Evolutionary conservation across 169 alveolate genomes (phyloP).

Genomic region (Plasmodium sp.): DNA sequence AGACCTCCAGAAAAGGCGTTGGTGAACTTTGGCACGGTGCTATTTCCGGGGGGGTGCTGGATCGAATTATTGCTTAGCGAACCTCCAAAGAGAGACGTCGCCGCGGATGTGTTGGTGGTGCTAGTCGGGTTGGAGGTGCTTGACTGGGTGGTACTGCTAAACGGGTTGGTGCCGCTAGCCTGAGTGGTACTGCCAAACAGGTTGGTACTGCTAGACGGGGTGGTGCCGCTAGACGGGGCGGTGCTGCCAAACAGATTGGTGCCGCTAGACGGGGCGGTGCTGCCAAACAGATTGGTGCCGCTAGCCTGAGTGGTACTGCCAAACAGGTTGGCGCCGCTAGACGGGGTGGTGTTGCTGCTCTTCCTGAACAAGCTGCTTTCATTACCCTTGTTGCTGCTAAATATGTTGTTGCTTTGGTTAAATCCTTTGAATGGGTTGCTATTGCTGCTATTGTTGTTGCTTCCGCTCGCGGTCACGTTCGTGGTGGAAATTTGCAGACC

Average conservation of each 20-base stretch:
- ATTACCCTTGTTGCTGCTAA: conserved; percentile 15
- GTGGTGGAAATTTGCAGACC: background rate
- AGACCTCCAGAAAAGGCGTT: background rate
- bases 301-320: background rate
- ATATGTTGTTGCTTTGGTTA: conserved; percentile 45
- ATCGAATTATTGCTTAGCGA: background rate
- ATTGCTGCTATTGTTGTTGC: background rate
- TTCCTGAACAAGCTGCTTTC: conserved; percentile 28
- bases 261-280: background rate
- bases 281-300: conserved; percentile 11
- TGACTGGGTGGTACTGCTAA: background rate
- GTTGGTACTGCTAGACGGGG: background rate
- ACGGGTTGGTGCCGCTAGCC: too few relatives aligned
- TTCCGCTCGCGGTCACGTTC: background rate
- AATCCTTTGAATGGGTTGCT: conserved; percentile 42
- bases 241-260: background rate
- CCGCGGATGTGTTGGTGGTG: background rate
- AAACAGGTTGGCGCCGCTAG: conserved; percentile 3
- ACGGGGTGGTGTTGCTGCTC: background rate
- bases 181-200: background rate
- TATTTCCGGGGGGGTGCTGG: background rate
- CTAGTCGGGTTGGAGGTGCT: background rate
- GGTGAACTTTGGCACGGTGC: background rate
- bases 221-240: background rate
- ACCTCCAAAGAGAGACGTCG: background rate